These are phyloP conservation scores for Candida sanyaensis DNA, from an alignment of 1,139 yeast genomes.

Conservation along the genomic window DNA sequence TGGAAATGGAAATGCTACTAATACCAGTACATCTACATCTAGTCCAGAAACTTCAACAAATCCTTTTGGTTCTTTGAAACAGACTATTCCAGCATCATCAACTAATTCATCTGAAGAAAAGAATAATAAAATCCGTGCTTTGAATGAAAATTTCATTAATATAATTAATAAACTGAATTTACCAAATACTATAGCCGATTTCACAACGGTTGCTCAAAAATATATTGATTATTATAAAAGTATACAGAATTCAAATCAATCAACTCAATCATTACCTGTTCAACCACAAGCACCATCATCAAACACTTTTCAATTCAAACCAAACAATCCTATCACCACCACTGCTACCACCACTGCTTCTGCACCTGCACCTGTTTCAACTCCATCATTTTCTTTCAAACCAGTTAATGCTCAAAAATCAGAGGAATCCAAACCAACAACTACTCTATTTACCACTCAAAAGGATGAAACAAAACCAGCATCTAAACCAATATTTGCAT, in stretches of 20 bases:
- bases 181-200: slow-evolving; percentile 56
- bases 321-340: slow-evolving; percentile 5
- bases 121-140: slow-evolving; percentile 57
- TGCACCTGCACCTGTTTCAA: neutral
- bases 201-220: slow-evolving; percentile 57
- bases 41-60: slow-evolving; percentile 1
- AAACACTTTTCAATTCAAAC: slow-evolving; percentile 6
- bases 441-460: slow-evolving; percentile 6
- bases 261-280: neutral
- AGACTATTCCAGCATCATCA: neutral
- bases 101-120: slow-evolving; percentile 17
- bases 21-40: too few relatives aligned
- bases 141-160: slow-evolving; percentile 64
- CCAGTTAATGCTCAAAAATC: neutral
- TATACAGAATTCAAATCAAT: slow-evolving; percentile 25
- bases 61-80: slow-evolving; percentile 3
- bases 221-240: slow-evolving; percentile 57
- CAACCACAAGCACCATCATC: slow-evolving; percentile 4
- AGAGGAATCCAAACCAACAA: neutral
- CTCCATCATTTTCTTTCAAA: slow-evolving; percentile 3
- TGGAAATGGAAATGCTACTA: slow-evolving; percentile 1
- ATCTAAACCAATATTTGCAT: slow-evolving; percentile 6
- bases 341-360: neutral
- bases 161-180: slow-evolving; percentile 45
- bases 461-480: neutral